Conservation (phyloP, 306 rosid genomes). For the Adenanthera pavonina region DNA sequence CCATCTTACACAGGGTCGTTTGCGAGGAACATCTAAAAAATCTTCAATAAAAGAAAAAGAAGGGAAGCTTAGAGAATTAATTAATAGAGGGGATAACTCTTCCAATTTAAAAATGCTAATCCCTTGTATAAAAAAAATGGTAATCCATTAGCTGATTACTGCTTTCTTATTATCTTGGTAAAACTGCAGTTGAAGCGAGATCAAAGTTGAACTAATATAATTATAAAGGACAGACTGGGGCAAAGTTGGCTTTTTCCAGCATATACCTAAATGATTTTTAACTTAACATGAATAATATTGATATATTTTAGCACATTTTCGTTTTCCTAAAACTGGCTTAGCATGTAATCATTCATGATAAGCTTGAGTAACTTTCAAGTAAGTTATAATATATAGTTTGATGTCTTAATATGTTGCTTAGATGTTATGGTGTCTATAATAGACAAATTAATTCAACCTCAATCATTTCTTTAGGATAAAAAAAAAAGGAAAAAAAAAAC, state of each 20-base stretch:
- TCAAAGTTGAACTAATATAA: slow-evolving; percentile 28
- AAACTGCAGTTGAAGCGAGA: slow-evolving; percentile 14
- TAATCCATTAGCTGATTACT: neutral
- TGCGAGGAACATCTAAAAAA: neutral
- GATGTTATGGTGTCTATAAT: slow-evolving; percentile 5
- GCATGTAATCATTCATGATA: slow-evolving; percentile 5
- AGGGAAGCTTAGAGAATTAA: neutral
- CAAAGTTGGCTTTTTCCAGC: slow-evolving; percentile 20
- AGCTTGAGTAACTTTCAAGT: neutral
- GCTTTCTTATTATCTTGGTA: neutral
- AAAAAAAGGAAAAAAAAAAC: neutral
- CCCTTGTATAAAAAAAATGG: neutral
- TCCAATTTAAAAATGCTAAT: neutral
- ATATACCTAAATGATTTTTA: neutral
- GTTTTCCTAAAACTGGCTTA: neutral
- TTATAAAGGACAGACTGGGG: slow-evolving; percentile 10
- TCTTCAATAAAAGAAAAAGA: neutral
- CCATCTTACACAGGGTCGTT: neutral
- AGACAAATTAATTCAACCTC: neutral
- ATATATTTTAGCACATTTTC: neutral
- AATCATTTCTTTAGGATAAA: neutral
- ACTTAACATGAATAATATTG: slow-evolving; percentile 6
- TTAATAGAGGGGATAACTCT: neutral
- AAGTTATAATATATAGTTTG: neutral
- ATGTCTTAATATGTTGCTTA: neutral